A percentile compares a stretch with the other conserved stretches of the same genome.
Conservation (phyloP, 768 basidiomycete genomes). For the Phanerochaete carnosa region DNA sequence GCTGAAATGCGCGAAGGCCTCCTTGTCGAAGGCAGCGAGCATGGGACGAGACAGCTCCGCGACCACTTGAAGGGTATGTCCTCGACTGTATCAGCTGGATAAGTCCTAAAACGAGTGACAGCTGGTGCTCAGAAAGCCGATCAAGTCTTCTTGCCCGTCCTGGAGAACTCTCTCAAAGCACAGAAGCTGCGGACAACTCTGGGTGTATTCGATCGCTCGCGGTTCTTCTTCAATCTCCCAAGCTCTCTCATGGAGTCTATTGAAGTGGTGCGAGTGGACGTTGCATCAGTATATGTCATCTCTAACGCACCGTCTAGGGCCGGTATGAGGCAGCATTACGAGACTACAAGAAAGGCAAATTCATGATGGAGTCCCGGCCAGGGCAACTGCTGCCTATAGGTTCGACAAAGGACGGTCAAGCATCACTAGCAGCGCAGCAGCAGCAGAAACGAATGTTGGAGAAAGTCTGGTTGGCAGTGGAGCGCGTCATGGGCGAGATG, state of each 20-base stretch:
- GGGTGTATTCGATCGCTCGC: constrained; percentile 92
- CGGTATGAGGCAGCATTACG: constrained; percentile 91
- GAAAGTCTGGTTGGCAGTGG: constrained; percentile 94
- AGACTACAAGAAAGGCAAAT: constrained; percentile 96
- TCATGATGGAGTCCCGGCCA: constrained; percentile 85
- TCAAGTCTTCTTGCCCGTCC: constrained; percentile 91
- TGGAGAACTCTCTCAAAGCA: constrained; percentile 94
- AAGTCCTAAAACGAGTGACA: constrained; percentile 27
- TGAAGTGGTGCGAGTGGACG: constrained; percentile 61
- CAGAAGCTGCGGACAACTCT: constrained; percentile 90
- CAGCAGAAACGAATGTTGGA: constrained; percentile 93
- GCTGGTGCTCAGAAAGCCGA: constrained; percentile 92
- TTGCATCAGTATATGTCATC: not conserved
- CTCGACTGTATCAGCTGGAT: not conserved
- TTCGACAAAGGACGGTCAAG: constrained; percentile 53
- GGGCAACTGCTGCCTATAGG: constrained; percentile 77
- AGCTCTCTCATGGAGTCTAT: constrained; percentile 85
- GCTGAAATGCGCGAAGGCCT: constrained; percentile 92
- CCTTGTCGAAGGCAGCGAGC: constrained; percentile 71
- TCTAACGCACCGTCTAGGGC: constrained; percentile 49
- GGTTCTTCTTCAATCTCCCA: constrained; percentile 99
- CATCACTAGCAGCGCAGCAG: constrained; percentile 48
- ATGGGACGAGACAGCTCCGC: constrained; percentile 76
- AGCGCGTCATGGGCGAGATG: constrained; percentile 94
- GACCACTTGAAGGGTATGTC: constrained; percentile 81